Evolutionary conservation across 129 eudicot genomes (phyloP), one percentile per base, ranked within the genome.

Genomic region (sunflower (Helianthus annuus)): DNA sequence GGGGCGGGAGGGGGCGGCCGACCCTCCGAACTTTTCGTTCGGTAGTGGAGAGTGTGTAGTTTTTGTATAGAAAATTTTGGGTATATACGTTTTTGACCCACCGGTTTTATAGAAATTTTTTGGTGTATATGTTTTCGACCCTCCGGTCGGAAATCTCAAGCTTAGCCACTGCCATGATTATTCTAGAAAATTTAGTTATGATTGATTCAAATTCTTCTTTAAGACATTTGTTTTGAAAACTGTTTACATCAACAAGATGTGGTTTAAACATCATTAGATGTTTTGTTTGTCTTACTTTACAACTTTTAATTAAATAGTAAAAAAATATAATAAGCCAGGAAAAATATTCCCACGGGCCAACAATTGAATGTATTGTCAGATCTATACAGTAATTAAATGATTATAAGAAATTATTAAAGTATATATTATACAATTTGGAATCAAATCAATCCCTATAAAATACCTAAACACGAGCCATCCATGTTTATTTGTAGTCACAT

Each of bases 381-480:
- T 9, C 58, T 60, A 63, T 38, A 63, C 38, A 32, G 48, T 62
- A 13, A 62, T 13, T 34, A 62, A 32, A 63, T 8, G 14, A 38
- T n/a, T 38, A n/a, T n/a, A 63, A 63, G 27, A 63, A n/a, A 38
- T 7, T n/a, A 63, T 38, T 38, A 27, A 62, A 48, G 34, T 62
- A 73, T 72, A 19, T 19, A 19, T 19, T 19, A 19, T 19, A 19
- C 22, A 32, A 36, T 69, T 24, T 0, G 10, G n/a, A 7, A 44
- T 61, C 11, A 39, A 34, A 46, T 63, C 40, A 12, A 29, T 60
- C 29, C 36, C 65, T 9, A 48, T 61, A 60, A 73, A 48, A 73
- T 48, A 73, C 54, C 15, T 62, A 15, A 48, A 60, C 70, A 73
- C 69, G 69, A 61, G 69, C 78, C 52, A 73, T 34, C 22, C 63